A percentile compares a stretch with the other conserved stretches of the same genome.
Evolutionary conservation across 2,329 filamentous ascomycete species (phyloP).

Genomic region (Polychaeton citri): DNA sequence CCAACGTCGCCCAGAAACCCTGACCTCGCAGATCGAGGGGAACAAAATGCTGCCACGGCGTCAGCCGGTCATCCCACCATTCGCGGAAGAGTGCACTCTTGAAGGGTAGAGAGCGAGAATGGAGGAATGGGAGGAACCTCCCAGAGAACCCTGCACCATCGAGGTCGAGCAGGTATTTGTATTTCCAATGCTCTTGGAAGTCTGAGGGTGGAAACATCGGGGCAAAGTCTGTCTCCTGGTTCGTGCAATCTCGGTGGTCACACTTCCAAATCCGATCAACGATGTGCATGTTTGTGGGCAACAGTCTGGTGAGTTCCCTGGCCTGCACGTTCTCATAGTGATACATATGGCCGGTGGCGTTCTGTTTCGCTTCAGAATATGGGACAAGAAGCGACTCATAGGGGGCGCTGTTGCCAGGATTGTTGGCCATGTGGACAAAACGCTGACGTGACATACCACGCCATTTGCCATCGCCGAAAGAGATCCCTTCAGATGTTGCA

Average conservation of each 20-base stretch:
- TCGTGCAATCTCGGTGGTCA: conserved; percentile 38
- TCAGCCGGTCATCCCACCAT: conserved; percentile 65
- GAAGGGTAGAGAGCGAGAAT: conserved; percentile 55
- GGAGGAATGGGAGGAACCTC: conserved; percentile 50
- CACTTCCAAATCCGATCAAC: conserved; percentile 45
- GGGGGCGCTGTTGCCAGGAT: conserved; percentile 36
- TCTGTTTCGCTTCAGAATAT: conserved; percentile 9
- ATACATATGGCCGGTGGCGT: conserved; percentile 28
- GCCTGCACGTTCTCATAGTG: conserved; percentile 43
- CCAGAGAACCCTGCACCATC: conserved; percentile 57
- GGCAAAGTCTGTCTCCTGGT: conserved; percentile 41
- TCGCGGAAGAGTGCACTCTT: conserved; percentile 60
- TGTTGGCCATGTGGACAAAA: conserved; percentile 55
- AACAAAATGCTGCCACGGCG: conserved; percentile 69
- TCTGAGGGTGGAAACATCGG: conserved; percentile 29
- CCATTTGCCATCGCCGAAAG: conserved; percentile 40
- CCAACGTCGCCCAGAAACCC: conserved; percentile 57
- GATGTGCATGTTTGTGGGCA: conserved; percentile 47
- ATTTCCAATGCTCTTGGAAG: conserved; percentile 47
- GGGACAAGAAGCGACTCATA: conserved; percentile 46
- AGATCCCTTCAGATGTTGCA: conserved; percentile 44
- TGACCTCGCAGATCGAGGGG: conserved; percentile 63
- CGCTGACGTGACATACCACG: conserved; percentile 57
- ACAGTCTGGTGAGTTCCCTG: conserved; percentile 38
- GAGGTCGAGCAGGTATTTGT: conserved; percentile 58